A percentile compares a stretch with the other conserved stretches of the same genome.
Evolutionary conservation across 1,139 yeast genomes (phyloP).

Genomic region (Saccharomyces hybrid): DNA sequence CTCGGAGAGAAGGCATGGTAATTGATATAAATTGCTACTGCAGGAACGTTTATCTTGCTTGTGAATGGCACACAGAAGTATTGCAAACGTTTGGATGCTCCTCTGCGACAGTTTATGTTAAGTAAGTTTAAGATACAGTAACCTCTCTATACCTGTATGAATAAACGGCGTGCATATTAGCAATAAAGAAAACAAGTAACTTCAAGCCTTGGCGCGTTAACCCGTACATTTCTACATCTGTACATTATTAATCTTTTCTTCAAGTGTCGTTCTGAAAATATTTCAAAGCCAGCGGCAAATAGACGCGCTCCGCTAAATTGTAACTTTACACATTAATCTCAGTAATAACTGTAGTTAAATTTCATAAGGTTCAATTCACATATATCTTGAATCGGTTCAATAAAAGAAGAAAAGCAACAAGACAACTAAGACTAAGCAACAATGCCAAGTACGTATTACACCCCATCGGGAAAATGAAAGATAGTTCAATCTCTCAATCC

Average conservation of each 20-base stretch:
- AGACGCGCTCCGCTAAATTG: not conserved
- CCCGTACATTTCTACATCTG: not conserved
- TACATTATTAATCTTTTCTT: too few species aligned
- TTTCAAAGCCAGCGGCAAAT: not conserved
- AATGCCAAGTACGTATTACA: constrained; percentile 20
- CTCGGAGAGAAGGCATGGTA: not conserved
- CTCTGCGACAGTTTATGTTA: too few species aligned
- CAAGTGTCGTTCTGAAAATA: too few species aligned
- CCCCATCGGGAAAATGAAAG: constrained; percentile 7
- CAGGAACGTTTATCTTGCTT: too few species aligned
- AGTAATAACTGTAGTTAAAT: not conserved
- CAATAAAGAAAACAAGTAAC: not conserved
- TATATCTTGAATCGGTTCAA: not conserved
- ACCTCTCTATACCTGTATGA: too few species aligned
- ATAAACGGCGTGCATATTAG: too few species aligned
- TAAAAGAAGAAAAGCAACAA: not conserved
- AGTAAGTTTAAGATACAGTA: too few species aligned
- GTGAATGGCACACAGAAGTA: too few species aligned
- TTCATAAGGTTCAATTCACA: not conserved
- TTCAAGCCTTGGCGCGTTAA: not conserved
- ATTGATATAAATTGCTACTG: not conserved
- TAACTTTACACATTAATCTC: not conserved
- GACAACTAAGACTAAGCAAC: constrained; percentile 9
- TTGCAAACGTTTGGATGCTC: too few species aligned
- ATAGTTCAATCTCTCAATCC: constrained; percentile 47